Conservation (phyloP, 2,329 filamentous ascomycete species). For the Aspergillus pseudoterreus region DNA sequence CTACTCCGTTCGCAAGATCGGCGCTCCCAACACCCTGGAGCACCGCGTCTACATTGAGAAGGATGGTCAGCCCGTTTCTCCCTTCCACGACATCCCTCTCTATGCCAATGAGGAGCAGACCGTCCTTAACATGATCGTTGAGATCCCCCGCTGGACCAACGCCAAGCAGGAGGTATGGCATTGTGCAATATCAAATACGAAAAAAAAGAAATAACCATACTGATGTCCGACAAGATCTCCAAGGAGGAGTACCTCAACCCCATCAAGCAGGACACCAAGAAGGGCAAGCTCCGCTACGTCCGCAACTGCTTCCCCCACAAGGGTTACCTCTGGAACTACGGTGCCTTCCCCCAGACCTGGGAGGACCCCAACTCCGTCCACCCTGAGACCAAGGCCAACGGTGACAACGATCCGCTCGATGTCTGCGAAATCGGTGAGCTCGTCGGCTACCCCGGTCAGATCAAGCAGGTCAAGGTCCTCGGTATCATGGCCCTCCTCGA, state of each 20-base stretch:
- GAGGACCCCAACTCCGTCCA: slow-evolving; percentile 95
- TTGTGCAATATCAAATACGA: too few species aligned
- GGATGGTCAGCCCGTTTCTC: slow-evolving; percentile 88
- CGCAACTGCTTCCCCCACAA: slow-evolving; percentile 99
- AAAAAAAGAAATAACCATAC: too few species aligned
- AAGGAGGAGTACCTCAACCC: slow-evolving; percentile 98
- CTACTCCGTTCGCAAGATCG: slow-evolving; percentile 84
- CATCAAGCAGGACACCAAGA: slow-evolving; percentile 99
- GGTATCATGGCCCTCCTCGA: slow-evolving; percentile 99
- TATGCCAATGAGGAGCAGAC: slow-evolving; percentile 96
- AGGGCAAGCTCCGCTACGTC: slow-evolving; percentile 98
- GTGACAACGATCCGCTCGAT: slow-evolving; percentile 98
- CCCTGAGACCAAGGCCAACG: slow-evolving; percentile 99
- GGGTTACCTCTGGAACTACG: slow-evolving; percentile 99
- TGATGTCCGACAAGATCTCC: slow-evolving; percentile 67
- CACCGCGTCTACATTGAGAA: slow-evolving; percentile 98
- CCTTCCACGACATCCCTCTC: slow-evolving; percentile 98
- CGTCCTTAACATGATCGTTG: slow-evolving; percentile 97
- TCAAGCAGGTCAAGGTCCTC: slow-evolving; percentile 99
- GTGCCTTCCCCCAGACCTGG: slow-evolving; percentile 98
- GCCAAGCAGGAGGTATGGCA: slow-evolving; percentile 90
- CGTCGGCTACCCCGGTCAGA: slow-evolving; percentile 89
- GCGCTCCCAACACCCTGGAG: slow-evolving; percentile 86
- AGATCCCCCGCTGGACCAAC: slow-evolving; percentile 99
- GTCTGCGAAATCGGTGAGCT: slow-evolving; percentile 99